phyloP scores from a whole-genome alignment of 805 yeast species.

The Wickerhamiella azymoides region DNA sequence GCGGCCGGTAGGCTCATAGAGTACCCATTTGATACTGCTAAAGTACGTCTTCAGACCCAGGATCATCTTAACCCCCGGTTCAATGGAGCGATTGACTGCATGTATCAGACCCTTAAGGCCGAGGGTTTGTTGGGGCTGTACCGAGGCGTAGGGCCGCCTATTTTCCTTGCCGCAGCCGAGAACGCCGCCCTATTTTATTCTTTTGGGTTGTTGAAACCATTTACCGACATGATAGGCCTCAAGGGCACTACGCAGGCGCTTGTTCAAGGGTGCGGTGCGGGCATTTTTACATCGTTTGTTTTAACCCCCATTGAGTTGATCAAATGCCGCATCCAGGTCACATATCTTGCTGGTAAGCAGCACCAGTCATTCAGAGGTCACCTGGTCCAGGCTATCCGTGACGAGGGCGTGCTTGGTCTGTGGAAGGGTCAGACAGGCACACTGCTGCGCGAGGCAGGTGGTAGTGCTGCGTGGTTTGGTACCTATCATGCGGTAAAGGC shows the following conservation, averaged over 20 bases:
- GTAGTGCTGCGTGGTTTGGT: constrained; percentile 91
- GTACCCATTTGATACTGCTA: constrained; percentile 85
- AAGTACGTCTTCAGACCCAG: constrained; percentile 72
- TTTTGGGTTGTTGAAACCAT: constrained; percentile 16
- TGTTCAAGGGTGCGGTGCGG: constrained; percentile 67
- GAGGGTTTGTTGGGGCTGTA: constrained; percentile 78
- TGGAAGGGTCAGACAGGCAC: constrained; percentile 87
- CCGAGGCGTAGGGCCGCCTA: constrained; percentile 64
- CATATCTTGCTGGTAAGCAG: constrained; percentile 6
- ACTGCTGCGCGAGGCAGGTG: constrained; percentile 67
- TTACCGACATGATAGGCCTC: constrained; percentile 7
- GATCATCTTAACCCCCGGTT: constrained; percentile 34
- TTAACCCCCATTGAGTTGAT: constrained; percentile 86
- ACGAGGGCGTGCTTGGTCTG: constrained; percentile 54
- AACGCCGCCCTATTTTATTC: constrained; percentile 61
- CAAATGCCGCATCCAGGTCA: constrained; percentile 77
- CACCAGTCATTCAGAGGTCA: constrained; percentile 23
- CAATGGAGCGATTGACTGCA: constrained; percentile 51
- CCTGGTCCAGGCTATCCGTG: constrained; percentile 29
- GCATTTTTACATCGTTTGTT: constrained; percentile 67
- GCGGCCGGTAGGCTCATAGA: constrained; percentile 73
- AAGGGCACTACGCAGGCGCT: constrained; percentile 32
- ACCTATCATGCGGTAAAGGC: constrained; percentile 49
- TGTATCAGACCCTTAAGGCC: constrained; percentile 40
- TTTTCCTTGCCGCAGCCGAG: constrained; percentile 83